Evolutionary conservation across 2,329 filamentous ascomycete genomes (phyloP).

Genomic region (Aspergillus luchuensis): DNA sequence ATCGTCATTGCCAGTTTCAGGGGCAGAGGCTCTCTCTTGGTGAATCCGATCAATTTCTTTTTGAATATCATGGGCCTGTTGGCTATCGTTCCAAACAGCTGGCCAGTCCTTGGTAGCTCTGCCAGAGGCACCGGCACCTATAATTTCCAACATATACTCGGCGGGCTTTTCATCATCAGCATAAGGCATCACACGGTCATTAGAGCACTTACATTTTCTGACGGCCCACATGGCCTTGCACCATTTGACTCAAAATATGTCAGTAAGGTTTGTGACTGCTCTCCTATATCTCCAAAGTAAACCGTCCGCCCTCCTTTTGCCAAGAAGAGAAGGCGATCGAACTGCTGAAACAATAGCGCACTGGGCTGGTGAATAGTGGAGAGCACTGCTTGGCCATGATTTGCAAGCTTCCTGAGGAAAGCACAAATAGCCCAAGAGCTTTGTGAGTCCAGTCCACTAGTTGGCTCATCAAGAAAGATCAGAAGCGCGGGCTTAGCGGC

Average conservation of each 20-base stretch:
- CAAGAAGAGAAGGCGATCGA: constrained; percentile 64
- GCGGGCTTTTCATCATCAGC: constrained; percentile 53
- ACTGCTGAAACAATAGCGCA: constrained; percentile 88
- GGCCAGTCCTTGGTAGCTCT: constrained; percentile 68
- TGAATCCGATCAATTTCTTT: constrained; percentile 61
- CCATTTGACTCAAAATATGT: constrained; percentile 66
- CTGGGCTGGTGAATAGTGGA: constrained; percentile 94
- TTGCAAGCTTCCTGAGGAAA: constrained; percentile 83
- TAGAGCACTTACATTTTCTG: constrained; percentile 56
- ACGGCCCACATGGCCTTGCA: constrained; percentile 58
- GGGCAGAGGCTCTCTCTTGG: constrained; percentile 45
- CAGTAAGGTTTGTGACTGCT: constrained; percentile 58
- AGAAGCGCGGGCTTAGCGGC: constrained; percentile 84
- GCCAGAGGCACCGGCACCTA: constrained; percentile 64
- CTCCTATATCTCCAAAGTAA: constrained; percentile 67
- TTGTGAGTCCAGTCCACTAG: constrained; percentile 85
- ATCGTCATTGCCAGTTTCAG: constrained; percentile 47
- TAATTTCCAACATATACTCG: constrained; percentile 67
- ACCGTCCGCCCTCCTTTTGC: constrained; percentile 65
- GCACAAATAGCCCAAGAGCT: constrained; percentile 87
- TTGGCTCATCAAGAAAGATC: constrained; percentile 90
- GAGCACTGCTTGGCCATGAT: constrained; percentile 82
- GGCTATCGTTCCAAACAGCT: constrained; percentile 60
- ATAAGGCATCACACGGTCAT: background rate
- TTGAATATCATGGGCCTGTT: constrained; percentile 58